Percentiles rank a stretch among this genome's conserved stretches.
Conservation (phyloP, 2,329 filamentous ascomycete genomes). For the Talaromyces pinophilus region DNA sequence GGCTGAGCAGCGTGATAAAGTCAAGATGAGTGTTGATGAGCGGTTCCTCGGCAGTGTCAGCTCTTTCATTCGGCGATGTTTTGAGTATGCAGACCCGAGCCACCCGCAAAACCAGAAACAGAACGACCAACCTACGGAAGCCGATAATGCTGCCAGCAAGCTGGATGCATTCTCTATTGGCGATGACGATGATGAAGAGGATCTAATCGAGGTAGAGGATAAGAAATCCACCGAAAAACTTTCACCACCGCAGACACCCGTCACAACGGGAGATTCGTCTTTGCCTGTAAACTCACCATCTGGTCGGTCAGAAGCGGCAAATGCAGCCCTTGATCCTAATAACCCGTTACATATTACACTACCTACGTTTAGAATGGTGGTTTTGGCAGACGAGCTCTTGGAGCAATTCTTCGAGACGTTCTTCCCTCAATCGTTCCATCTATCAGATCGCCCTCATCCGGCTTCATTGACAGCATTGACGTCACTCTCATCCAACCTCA, state of each 20-base stretch:
- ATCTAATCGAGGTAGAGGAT: slow-evolving; percentile 45
- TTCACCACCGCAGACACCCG: slow-evolving; percentile 28
- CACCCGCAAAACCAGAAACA: slow-evolving; percentile 63
- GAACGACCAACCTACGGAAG: slow-evolving; percentile 25
- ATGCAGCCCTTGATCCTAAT: slow-evolving; percentile 85
- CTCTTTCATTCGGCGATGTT: slow-evolving; percentile 92
- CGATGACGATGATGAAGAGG: slow-evolving; percentile 65
- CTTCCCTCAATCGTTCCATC: slow-evolving; percentile 88
- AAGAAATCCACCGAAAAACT: slow-evolving; percentile 29
- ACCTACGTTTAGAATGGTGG: slow-evolving; percentile 97
- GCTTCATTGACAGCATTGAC: slow-evolving; percentile 47
- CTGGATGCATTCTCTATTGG: slow-evolving; percentile 71
- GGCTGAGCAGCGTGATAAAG: slow-evolving; percentile 39
- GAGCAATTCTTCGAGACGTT: slow-evolving; percentile 98
- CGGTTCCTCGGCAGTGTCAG: slow-evolving; percentile 89
- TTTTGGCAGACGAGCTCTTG: slow-evolving; percentile 90
- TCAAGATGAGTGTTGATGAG: slow-evolving; percentile 70
- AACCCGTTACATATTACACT: slow-evolving; percentile 94
- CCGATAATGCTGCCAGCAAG: slow-evolving; percentile 41
- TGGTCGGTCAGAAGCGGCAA: slow-evolving; percentile 71
- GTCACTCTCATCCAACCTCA: slow-evolving; percentile 68
- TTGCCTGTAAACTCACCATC: slow-evolving; percentile 38
- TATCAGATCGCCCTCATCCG: slow-evolving; percentile 65
- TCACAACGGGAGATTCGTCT: slow-evolving; percentile 37
- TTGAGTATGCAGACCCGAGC: slow-evolving; percentile 96